A percentile compares a stretch with the other conserved stretches of the same genome.
These are phyloP conservation scores for Dipteronia dyeriana DNA, from an alignment of 345 rosid species.

Conservation along the genomic window DNA sequence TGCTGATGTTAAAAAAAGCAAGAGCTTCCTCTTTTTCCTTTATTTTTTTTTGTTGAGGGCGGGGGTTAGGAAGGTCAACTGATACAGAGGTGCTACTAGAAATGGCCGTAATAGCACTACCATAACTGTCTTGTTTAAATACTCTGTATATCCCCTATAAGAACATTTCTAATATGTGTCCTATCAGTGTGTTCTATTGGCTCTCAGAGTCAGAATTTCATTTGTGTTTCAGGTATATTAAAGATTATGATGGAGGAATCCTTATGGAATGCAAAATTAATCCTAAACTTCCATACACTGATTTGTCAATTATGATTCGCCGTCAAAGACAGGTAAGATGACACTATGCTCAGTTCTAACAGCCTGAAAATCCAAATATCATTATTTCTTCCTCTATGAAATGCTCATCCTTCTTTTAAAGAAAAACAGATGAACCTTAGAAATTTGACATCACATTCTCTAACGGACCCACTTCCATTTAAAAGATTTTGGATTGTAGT, in stretches of 20 bases:
- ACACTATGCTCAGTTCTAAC: not conserved
- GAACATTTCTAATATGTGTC: not conserved
- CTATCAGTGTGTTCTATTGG: not conserved
- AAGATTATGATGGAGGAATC: conserved; percentile 99
- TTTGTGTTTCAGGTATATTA: conserved; percentile 62
- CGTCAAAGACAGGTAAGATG: conserved; percentile 79
- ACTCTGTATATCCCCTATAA: not conserved
- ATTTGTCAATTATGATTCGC: conserved; percentile 88
- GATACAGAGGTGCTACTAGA: not conserved
- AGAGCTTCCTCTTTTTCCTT: not conserved
- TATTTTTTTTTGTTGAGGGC: not conserved
- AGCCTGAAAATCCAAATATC: not conserved
- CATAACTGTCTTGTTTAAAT: not conserved
- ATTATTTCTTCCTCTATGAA: conserved; percentile 7
- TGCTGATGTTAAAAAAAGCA: not conserved
- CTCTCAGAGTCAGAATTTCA: not conserved
- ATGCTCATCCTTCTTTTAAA: conserved; percentile 1
- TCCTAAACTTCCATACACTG: conserved; percentile 95
- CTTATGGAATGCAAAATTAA: conserved; percentile 99
- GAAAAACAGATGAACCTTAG: not conserved
- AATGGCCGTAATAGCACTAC: not conserved
- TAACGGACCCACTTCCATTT: not conserved
- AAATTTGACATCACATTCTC: conserved; percentile 3
- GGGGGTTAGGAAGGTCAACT: not conserved
- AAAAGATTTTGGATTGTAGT: not conserved